Percentiles rank a stretch among this genome's conserved stretches.
phyloP scores from a whole-genome alignment of 2,329 filamentous ascomycete species.

The Diaporthe sp. region DNA sequence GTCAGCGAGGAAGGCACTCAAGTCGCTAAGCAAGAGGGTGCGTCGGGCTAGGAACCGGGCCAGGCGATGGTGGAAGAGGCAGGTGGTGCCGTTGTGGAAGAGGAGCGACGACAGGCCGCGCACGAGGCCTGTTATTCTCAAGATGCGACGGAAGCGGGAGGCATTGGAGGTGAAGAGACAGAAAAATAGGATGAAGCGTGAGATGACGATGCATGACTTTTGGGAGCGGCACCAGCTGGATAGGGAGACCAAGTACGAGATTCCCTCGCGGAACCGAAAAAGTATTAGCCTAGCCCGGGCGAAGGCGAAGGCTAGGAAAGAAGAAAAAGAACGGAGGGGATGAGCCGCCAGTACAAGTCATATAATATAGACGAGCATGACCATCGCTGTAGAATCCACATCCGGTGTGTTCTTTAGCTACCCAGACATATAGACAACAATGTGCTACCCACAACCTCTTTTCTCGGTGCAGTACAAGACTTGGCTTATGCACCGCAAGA shows the following conservation, averaged over 20 bases:
- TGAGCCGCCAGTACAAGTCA: neutral
- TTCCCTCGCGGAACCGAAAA: slow-evolving; percentile 23
- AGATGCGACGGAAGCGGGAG: neutral
- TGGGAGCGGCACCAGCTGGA: slow-evolving; percentile 29
- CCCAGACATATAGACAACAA: neutral
- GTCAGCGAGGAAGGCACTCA: slow-evolving; percentile 5
- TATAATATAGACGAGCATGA: neutral
- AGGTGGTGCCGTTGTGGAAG: neutral
- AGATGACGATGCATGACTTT: slow-evolving; percentile 26
- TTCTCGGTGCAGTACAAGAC: neutral
- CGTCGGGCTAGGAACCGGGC: neutral
- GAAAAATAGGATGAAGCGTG: slow-evolving; percentile 20
- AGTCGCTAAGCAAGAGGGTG: neutral
- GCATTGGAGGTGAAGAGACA: slow-evolving; percentile 6
- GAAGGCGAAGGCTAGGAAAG: slow-evolving; percentile 20
- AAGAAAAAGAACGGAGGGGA: neutral
- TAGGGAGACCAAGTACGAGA: slow-evolving; percentile 20
- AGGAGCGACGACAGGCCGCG: neutral
- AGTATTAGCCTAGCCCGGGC: neutral
- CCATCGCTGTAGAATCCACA: neutral
- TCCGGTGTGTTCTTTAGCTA: neutral
- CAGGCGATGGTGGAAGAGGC: slow-evolving; percentile 6
- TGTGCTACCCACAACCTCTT: neutral
- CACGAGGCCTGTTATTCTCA: neutral
- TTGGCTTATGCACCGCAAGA: neutral